Base-by-base conservation (phyloP, 139 green algal species). In the Pleodorina starrii region DNA sequence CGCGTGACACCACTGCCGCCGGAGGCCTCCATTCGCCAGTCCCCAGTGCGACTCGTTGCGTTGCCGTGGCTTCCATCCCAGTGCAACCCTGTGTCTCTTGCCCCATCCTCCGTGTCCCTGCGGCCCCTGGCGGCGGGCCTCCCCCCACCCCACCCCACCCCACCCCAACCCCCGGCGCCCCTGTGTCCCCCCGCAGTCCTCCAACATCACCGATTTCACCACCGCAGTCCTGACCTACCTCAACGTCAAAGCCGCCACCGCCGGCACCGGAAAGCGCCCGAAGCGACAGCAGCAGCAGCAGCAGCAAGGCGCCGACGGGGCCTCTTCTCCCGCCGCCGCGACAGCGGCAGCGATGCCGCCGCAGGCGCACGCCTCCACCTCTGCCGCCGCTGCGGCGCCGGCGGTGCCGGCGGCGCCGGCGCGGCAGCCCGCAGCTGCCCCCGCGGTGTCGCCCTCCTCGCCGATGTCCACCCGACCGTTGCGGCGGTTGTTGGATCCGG, bases 401-500 rank as follows among this genome's bases (percentile, higher is more conserved):
- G 40, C 72, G 16, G 42, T 25, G 0, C 7, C 72, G 23, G 29
- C 44, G 51, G 78, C 51, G 35, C 68, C 35, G 35, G 11, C 19
- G 36, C 23, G 0, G 36, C 78, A 29, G 50, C 78, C 35, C 7
- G 50, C 50, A 72, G 29, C 54, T 66, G 54, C 54, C 54, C 14
- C 38, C 6, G 12, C 78, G 1, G 3, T 12, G 50, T 12, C 25
- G 21, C 3, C 40, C 17, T 25, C 77, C 23, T 50, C 77, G 17
- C 77, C 35, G 50, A 35, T 73, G 29, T 46, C 77, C 32, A 73
- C 23, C 14, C 60, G 60, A 0, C 81, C 90, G 54, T 72, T 92
- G 59, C 90, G 84, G 48, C 88, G 88, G 46, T 79, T 97, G 48
- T 50, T 97, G 85, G 92, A 93, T 71, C 79, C 73, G 11, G 93